phyloP scores from a whole-genome alignment of 2,329 filamentous ascomycete genomes.

The Hypomyces rosellus region DNA sequence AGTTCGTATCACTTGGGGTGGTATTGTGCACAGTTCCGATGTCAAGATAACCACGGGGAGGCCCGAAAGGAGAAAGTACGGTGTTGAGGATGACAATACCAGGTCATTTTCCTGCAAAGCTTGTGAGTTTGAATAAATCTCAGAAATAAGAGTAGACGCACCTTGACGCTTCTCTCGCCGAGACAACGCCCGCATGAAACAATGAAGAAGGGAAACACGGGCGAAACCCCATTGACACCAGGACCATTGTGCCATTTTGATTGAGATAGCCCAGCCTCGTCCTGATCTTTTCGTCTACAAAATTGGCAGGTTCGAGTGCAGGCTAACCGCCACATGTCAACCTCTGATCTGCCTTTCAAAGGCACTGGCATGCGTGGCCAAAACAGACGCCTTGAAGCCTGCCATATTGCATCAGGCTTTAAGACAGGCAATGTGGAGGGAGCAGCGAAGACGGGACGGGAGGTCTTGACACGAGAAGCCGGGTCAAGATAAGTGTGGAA shows the following conservation, averaged over 20 bases:
- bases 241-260: slow-evolving; percentile 55
- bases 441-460: slow-evolving; percentile 15
- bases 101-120: slow-evolving; percentile 61
- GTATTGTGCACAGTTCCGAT: slow-evolving; percentile 52
- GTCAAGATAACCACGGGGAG: slow-evolving; percentile 64
- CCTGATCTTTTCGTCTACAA: slow-evolving; percentile 44
- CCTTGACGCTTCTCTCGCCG: slow-evolving; percentile 54
- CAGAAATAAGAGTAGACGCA: slow-evolving; percentile 32
- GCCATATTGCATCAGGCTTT: slow-evolving; percentile 65
- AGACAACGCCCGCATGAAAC: slow-evolving; percentile 64
- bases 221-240: slow-evolving; percentile 51
- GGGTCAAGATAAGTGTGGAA: slow-evolving; percentile 57
- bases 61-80: slow-evolving; percentile 58
- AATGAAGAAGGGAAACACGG: slow-evolving; percentile 66
- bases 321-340: slow-evolving; percentile 70
- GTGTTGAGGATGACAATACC: slow-evolving; percentile 53
- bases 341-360: slow-evolving; percentile 57
- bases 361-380: slow-evolving; percentile 64
- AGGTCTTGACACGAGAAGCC: slow-evolving; percentile 26
- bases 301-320: slow-evolving; percentile 60
- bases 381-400: slow-evolving; percentile 57
- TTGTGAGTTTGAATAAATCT: slow-evolving; percentile 14
- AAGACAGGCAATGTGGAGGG: slow-evolving; percentile 25
- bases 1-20: slow-evolving; percentile 48
- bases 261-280: slow-evolving; percentile 19